Percentiles rank a stretch among this genome's conserved stretches.
These are phyloP conservation scores for Claviceps sp. DNA, from an alignment of 2,329 filamentous ascomycete genomes.

Conservation along the genomic window DNA sequence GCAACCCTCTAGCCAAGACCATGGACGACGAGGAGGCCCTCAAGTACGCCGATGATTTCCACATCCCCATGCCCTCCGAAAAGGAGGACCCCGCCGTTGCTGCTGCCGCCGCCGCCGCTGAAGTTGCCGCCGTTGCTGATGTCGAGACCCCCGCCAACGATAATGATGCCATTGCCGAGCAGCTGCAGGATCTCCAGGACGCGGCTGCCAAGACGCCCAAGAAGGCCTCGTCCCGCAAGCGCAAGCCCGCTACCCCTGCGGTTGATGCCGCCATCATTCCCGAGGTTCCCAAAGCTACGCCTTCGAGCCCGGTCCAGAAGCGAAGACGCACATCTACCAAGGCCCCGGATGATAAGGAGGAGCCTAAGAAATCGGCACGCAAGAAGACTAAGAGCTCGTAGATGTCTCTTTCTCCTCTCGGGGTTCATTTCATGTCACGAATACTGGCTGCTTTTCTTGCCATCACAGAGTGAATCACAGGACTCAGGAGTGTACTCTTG, in stretches of 20 bases:
- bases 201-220: constrained; percentile 46
- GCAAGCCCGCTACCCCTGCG: constrained; percentile 39
- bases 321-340: constrained; percentile 43
- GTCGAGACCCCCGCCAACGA: constrained; percentile 25
- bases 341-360: constrained; percentile 39
- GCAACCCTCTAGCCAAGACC: constrained; percentile 43
- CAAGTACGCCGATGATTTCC: constrained; percentile 44
- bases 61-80: constrained; percentile 38
- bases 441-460: too few species aligned
- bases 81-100: constrained; percentile 24
- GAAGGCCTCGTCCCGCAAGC: constrained; percentile 40
- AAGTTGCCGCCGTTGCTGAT: constrained; percentile 37
- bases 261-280: constrained; percentile 14
- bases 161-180: constrained; percentile 44
- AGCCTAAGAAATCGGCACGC: constrained; percentile 45
- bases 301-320: constrained; percentile 49
- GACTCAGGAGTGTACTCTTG: too few species aligned
- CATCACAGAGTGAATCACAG: too few species aligned
- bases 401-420: constrained; percentile 4
- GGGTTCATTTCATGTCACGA: too few species aligned
- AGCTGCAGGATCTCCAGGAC: constrained; percentile 40
- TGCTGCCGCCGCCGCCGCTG: constrained; percentile 28
- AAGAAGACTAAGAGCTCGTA: constrained; percentile 40
- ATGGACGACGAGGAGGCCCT: constrained; percentile 49
- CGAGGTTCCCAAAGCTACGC: constrained; percentile 25